These are phyloP conservation scores for Euptelea pleiosperma DNA, from an alignment of 164 flowering plant species.

Conservation along the genomic window DNA sequence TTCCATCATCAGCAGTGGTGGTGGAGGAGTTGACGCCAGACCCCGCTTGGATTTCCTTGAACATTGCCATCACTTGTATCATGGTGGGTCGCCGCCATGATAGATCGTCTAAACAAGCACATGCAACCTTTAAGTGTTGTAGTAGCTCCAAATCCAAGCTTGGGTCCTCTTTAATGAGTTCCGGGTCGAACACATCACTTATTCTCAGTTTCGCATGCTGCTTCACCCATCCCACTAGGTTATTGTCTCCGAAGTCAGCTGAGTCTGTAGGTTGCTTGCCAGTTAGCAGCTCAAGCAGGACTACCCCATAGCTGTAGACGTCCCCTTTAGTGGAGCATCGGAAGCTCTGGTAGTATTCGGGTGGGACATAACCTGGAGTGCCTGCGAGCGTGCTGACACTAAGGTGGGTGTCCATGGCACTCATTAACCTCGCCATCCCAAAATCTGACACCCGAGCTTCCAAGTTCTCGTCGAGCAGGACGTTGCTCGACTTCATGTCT, in stretches of 20 bases:
- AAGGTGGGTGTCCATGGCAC: conserved; percentile 92
- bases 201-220: conserved; percentile 70
- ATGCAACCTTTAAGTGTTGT: conserved; percentile 78
- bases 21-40: conserved; percentile 55
- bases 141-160: conserved; percentile 73
- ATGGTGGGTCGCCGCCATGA: conserved; percentile 79
- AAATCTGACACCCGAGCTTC: conserved; percentile 97
- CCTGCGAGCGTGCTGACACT: conserved; percentile 97
- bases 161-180: conserved; percentile 68
- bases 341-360: conserved; percentile 95
- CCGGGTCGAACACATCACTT: conserved; percentile 80
- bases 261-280: conserved; percentile 93
- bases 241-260: conserved; percentile 90
- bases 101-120: conserved; percentile 84
- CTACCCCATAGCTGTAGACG: conserved; percentile 96
- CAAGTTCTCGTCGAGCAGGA: conserved; percentile 74
- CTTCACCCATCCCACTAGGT: conserved; percentile 96
- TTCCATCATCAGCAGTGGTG: conserved; percentile 45
- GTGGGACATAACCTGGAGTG: conserved; percentile 97
- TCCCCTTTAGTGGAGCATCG: conserved; percentile 91
- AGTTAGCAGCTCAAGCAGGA: conserved; percentile 84
- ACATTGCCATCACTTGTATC: conserved; percentile 95
- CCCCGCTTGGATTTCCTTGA: conserved; percentile 88
- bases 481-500: conserved; percentile 98
- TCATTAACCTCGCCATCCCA: conserved; percentile 97